Evolutionary conservation across 495 filamentous ascomycete species (phyloP).

Genomic region (Xylaria cubensis): DNA sequence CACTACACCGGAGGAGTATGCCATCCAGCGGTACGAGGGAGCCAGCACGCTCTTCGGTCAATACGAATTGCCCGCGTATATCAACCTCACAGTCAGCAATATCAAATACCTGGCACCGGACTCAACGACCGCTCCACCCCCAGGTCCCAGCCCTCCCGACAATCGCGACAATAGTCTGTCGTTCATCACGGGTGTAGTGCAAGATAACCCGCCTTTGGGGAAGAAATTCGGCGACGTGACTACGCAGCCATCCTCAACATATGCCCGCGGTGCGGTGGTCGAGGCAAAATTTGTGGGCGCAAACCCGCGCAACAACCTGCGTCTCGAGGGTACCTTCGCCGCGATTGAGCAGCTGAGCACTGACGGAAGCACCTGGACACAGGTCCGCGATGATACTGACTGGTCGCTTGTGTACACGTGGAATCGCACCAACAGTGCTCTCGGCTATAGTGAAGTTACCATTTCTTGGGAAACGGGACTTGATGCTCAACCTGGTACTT

Average conservation of each 20-base stretch:
- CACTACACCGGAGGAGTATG: slow-evolving; percentile 88
- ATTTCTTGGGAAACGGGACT: slow-evolving; percentile 78
- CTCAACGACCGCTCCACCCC: slow-evolving; percentile 51
- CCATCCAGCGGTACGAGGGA: slow-evolving; percentile 91
- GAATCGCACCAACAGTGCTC: slow-evolving; percentile 72
- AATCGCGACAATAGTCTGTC: slow-evolving; percentile 74
- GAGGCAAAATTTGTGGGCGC: slow-evolving; percentile 81
- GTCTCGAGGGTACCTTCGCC: slow-evolving; percentile 79
- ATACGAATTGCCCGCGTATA: slow-evolving; percentile 82
- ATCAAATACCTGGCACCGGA: slow-evolving; percentile 70
- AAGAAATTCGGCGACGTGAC: slow-evolving; percentile 74
- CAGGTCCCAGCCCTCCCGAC: slow-evolving; percentile 77
- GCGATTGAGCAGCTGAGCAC: slow-evolving; percentile 71
- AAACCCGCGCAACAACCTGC: slow-evolving; percentile 89
- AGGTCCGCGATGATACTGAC: slow-evolving; percentile 74
- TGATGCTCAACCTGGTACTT: slow-evolving; percentile 65
- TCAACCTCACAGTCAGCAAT: slow-evolving; percentile 77
- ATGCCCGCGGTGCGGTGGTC: slow-evolving; percentile 67
- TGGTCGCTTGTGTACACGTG: slow-evolving; percentile 85
- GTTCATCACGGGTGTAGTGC: slow-evolving; percentile 83
- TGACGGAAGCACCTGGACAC: slow-evolving; percentile 64
- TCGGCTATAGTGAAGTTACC: slow-evolving; percentile 80
- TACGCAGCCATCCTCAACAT: slow-evolving; percentile 61
- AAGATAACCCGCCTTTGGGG: slow-evolving; percentile 70
- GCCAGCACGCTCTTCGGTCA: slow-evolving; percentile 92